Evolutionary conservation across 2,329 filamentous ascomycete species (phyloP).

Genomic region (Colletotrichum liaoningense): DNA sequence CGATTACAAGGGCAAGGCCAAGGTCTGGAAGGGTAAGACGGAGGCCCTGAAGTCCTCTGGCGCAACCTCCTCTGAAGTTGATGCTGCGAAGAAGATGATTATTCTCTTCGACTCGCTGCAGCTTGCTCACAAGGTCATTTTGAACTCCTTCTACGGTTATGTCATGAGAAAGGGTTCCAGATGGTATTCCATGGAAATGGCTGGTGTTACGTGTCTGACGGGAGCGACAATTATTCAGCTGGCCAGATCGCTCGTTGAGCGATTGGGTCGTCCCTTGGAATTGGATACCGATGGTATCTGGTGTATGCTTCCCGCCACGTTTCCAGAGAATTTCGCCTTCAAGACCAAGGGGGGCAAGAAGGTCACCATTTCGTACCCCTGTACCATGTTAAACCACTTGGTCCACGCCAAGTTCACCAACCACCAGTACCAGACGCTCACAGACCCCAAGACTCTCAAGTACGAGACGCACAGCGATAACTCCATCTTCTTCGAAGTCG

Average conservation of each 20-base stretch:
- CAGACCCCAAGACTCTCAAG: conserved; percentile 81
- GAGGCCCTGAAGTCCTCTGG: conserved; percentile 86
- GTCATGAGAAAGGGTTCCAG: conserved; percentile 99
- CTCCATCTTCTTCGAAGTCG: conserved; percentile 99
- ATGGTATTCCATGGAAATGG: conserved; percentile 99
- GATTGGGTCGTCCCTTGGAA: conserved; percentile 91
- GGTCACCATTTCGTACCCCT: conserved; percentile 94
- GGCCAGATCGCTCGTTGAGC: conserved; percentile 91
- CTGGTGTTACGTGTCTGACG: conserved; percentile 96
- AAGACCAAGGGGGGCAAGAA: conserved; percentile 97
- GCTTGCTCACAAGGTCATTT: conserved; percentile 97
- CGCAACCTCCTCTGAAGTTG: conserved; percentile 80
- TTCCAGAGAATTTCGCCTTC: conserved; percentile 96
- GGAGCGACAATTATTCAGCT: conserved; percentile 97
- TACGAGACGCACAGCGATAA: conserved; percentile 99
- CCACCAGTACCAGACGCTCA: conserved; percentile 93
- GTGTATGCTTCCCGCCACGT: conserved; percentile 97
- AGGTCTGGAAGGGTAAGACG: conserved; percentile 98
- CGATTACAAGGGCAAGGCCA: conserved; percentile 98
- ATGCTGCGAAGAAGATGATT: conserved; percentile 99
- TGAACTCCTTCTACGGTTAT: conserved; percentile 99
- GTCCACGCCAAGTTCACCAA: conserved; percentile 97
- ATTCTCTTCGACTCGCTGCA: conserved; percentile 95
- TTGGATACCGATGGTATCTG: conserved; percentile 99
- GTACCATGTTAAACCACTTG: conserved; percentile 98